Base-by-base conservation (phyloP, 2,329 filamentous ascomycete genomes). In the Graphiopsis chlorocephala region DNA sequence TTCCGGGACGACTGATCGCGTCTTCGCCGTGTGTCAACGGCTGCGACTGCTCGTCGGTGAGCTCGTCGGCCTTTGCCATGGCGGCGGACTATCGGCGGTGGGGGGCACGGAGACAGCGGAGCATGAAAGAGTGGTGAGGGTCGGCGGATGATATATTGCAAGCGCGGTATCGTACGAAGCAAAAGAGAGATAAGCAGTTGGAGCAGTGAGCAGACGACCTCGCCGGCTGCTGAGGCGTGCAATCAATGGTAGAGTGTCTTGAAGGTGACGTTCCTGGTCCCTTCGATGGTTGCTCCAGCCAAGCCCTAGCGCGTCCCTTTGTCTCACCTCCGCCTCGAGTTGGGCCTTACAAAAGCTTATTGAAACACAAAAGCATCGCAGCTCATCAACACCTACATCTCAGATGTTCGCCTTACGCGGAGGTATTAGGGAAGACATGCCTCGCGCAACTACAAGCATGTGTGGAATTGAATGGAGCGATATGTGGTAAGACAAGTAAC, bases 31-130 rank as follows among this genome's bases (percentile, higher is more conserved):
- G 72, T 29, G 76, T 79, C 25, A 83, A 75, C 65, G 80, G 80
- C 70, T 79, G 75, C 64, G 77, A 75, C 75, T 83, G 80, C 72
- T 82, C 80, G 67, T 78, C 75, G 69, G 75, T 74, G 63, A 71
- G 60, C 42, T 69, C 67, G 61, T 68, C 64, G 50, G 52, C 52
- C 55, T 63, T 64, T 63, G 65, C 67, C 69, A 71, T 70, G 50
- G 29, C 61, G 42, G n/a, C 60, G 31, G 17, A 42, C 35, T 45
- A 33, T 56, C 33, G 33, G 50, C 33, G 50, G 38, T 25, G 38
- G 35, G 38, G 38, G 26, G 26, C 12, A 38, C 35, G 33, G 26
- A 26, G 12, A 31, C 15, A 38, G 45, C 31, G 23, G 29, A 23
- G 29, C 59, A 61, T 61, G 59, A 8, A 53, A 29, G 12, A 15